phyloP scores from a whole-genome alignment of 2,329 filamentous ascomycete species.

The Colletotrichum liaoningense region DNA sequence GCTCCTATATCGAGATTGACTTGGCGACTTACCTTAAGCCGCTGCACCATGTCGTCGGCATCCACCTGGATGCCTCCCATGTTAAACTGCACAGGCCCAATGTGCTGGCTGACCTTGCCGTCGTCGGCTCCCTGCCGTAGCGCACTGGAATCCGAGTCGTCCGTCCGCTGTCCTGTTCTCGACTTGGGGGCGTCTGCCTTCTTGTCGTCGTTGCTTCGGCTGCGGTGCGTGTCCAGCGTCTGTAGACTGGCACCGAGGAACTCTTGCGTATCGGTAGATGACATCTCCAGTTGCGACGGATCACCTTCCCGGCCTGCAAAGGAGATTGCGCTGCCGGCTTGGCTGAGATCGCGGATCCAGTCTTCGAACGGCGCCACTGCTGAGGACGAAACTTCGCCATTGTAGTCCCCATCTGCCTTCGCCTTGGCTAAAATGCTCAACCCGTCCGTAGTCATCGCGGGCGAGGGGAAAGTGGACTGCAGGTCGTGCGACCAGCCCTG shows the following conservation, averaged over 20 bases:
- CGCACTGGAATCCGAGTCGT: slow-evolving; percentile 39
- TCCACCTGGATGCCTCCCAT: slow-evolving; percentile 98
- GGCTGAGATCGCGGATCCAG: slow-evolving; percentile 80
- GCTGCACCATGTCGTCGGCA: slow-evolving; percentile 91
- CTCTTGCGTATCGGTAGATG: slow-evolving; percentile 79
- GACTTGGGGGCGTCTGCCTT: slow-evolving; percentile 39
- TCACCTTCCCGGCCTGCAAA: slow-evolving; percentile 62
- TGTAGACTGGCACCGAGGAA: slow-evolving; percentile 83
- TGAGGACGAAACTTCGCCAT: slow-evolving; percentile 54
- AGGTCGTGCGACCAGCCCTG: slow-evolving; percentile 89
- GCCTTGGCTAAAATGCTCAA: slow-evolving; percentile 40
- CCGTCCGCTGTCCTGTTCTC: slow-evolving; percentile 36
- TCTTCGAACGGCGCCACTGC: slow-evolving; percentile 82
- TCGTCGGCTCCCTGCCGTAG: slow-evolving; percentile 47
- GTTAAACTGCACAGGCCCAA: slow-evolving; percentile 96
- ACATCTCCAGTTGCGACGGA: slow-evolving; percentile 66
- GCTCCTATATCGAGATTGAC: too few species aligned
- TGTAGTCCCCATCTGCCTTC: slow-evolving; percentile 37
- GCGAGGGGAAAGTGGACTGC: slow-evolving; percentile 63
- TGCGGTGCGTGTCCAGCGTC: slow-evolving; percentile 74
- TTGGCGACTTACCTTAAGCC: slow-evolving; percentile 73
- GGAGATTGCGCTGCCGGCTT: slow-evolving; percentile 63
- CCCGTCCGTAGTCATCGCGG: slow-evolving; percentile 38
- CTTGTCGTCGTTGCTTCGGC: slow-evolving; percentile 61
- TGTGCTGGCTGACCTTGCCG: slow-evolving; percentile 78